A percentile compares a stretch with the other conserved stretches of the same genome.
phyloP scores from a whole-genome alignment of 1,139 yeast species.

The Magnusiomyces suaveolens region DNA sequence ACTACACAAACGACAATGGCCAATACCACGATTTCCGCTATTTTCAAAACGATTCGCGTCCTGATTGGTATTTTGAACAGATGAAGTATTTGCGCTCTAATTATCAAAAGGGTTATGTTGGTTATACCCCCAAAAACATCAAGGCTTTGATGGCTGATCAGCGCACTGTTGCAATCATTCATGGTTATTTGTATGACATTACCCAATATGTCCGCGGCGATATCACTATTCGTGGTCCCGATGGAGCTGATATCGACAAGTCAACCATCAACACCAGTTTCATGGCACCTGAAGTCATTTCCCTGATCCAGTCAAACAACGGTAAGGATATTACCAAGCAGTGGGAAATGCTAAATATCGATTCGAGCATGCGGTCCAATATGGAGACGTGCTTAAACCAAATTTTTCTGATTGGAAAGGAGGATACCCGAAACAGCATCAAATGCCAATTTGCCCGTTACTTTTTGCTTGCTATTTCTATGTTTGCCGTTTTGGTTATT shows the following conservation, averaged over 20 bases:
- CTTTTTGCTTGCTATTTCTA: slow-evolving; percentile 33
- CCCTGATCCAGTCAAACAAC: slow-evolving; percentile 28
- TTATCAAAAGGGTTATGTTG: slow-evolving; percentile 33
- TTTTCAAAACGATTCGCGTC: slow-evolving; percentile 34
- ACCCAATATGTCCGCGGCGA: slow-evolving; percentile 34
- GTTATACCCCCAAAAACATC: slow-evolving; percentile 31
- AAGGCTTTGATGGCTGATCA: slow-evolving; percentile 22
- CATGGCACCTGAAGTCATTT: slow-evolving; percentile 27
- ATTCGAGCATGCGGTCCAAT: slow-evolving; percentile 22
- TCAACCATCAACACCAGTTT: slow-evolving; percentile 26
- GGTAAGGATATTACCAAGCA: slow-evolving; percentile 34
- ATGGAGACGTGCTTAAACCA: slow-evolving; percentile 30
- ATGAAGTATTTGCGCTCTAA: slow-evolving; percentile 31
- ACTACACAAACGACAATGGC: slow-evolving; percentile 34
- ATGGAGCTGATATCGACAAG: slow-evolving; percentile 23
- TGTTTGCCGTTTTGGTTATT: slow-evolving; percentile 26
- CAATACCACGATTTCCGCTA: slow-evolving; percentile 35
- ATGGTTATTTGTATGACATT: slow-evolving; percentile 34
- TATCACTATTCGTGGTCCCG: slow-evolving; percentile 27
- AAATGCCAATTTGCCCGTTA: slow-evolving; percentile 35
- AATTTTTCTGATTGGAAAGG: slow-evolving; percentile 26
- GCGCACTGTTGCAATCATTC: slow-evolving; percentile 27
- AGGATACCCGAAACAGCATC: slow-evolving; percentile 33
- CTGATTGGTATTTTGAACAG: slow-evolving; percentile 37
- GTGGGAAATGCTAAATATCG: slow-evolving; percentile 20